Evolutionary conservation across 1,139 yeast species (phyloP).

Genomic region (Insectozyma bohioensis): DNA sequence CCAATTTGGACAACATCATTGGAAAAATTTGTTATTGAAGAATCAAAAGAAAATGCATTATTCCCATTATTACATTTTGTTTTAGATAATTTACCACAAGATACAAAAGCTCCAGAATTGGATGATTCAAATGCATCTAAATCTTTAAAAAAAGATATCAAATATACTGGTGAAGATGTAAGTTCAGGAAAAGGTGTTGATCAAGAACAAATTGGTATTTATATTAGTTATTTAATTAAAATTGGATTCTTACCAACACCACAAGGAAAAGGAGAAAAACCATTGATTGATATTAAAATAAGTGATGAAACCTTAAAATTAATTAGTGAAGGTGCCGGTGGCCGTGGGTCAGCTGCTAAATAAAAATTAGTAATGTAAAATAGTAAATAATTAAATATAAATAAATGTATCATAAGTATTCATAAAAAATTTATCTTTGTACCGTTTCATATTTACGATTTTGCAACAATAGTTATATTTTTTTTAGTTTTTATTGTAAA

Average conservation of each 20-base stretch:
- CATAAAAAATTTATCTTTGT: too few species aligned
- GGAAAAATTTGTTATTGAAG: slow-evolving; percentile 74
- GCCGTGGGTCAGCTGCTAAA: slow-evolving; percentile 65
- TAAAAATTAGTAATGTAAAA: slow-evolving; percentile 15
- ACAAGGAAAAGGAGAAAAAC: slow-evolving; percentile 32
- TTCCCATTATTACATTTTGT: slow-evolving; percentile 94
- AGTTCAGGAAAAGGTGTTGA: slow-evolving; percentile 76
- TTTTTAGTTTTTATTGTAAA: too few species aligned
- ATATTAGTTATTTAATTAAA: slow-evolving; percentile 74
- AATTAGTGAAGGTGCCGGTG: slow-evolving; percentile 83
- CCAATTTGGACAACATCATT: slow-evolving; percentile 74
- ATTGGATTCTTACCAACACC: slow-evolving; percentile 79
- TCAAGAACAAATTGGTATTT: slow-evolving; percentile 63
- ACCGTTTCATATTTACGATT: slow-evolving; percentile 1
- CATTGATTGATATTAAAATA: slow-evolving; percentile 60
- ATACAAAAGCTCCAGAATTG: slow-evolving; percentile 92
- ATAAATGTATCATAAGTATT: not conserved
- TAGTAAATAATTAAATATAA: not conserved
- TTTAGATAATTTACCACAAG: slow-evolving; percentile 84
- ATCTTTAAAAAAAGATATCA: slow-evolving; percentile 60
- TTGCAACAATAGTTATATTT: too few species aligned
- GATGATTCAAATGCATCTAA: slow-evolving; percentile 78
- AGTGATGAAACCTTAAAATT: slow-evolving; percentile 61
- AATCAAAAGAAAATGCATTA: slow-evolving; percentile 75
- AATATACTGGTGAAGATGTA: slow-evolving; percentile 64